Conservation (phyloP, 805 yeast genomes). For the Candida incommunis region DNA sequence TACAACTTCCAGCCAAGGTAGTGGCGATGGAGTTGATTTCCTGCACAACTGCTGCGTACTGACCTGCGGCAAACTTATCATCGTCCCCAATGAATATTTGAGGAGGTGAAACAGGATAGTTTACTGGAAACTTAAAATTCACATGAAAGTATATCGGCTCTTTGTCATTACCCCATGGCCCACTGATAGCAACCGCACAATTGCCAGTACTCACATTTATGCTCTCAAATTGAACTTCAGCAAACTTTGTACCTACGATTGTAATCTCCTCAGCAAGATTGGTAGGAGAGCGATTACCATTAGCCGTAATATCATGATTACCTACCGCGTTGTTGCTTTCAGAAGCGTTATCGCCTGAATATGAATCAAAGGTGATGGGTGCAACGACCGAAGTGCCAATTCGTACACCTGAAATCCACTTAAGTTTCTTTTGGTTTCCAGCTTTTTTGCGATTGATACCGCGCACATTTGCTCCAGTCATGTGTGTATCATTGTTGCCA, state of each 20-base stretch:
- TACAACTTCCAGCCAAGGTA: constrained; percentile 39
- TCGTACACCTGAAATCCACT: constrained; percentile 89
- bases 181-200: constrained; percentile 61
- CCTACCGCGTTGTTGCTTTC: constrained; percentile 20
- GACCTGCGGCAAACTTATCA: constrained; percentile 41
- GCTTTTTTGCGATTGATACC: not conserved
- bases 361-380: constrained; percentile 5
- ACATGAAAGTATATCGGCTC: constrained; percentile 52
- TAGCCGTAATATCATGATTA: constrained; percentile 18
- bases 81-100: constrained; percentile 64
- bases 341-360: constrained; percentile 15
- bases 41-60: constrained; percentile 35
- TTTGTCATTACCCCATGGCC: constrained; percentile 50
- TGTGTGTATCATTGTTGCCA: not conserved
- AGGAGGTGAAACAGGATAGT: constrained; percentile 55
- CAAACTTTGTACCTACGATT: constrained; percentile 75
- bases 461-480: constrained; percentile 6
- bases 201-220: constrained; percentile 81
- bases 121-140: constrained; percentile 52
- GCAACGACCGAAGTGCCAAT: constrained; percentile 41
- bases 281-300: constrained; percentile 22
- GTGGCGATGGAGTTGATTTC: constrained; percentile 41
- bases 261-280: constrained; percentile 89
- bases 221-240: constrained; percentile 72
- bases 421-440: constrained; percentile 28